Percentiles rank a stretch among this genome's conserved stretches.
phyloP scores from a whole-genome alignment of 768 basidiomycete species.

The Boletus rufocinnamomeus region DNA sequence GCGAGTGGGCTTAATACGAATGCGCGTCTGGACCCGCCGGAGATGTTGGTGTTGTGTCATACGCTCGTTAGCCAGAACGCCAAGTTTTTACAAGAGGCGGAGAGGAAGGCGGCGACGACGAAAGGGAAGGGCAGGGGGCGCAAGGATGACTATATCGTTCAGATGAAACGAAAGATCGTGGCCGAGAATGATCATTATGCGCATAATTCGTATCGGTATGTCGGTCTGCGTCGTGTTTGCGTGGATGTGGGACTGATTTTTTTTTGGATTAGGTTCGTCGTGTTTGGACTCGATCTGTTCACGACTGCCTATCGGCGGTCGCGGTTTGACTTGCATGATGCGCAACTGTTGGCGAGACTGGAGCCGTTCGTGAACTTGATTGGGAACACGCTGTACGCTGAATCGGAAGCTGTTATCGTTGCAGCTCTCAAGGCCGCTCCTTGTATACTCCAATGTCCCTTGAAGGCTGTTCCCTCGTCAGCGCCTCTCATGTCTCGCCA shows the following conservation, averaged over 20 bases:
- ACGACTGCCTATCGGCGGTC: slow-evolving; percentile 83
- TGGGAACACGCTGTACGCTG: slow-evolving; percentile 91
- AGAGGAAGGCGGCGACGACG: slow-evolving; percentile 37
- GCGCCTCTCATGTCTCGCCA: slow-evolving; percentile 84
- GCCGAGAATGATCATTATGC: slow-evolving; percentile 68
- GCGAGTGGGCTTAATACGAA: slow-evolving; percentile 86
- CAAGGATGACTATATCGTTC: slow-evolving; percentile 68
- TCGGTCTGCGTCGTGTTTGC: background rate
- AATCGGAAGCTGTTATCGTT: slow-evolving; percentile 68
- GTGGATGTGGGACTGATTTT: background rate
- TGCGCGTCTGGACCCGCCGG: slow-evolving; percentile 61
- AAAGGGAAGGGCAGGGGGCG: slow-evolving; percentile 28
- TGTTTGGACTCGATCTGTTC: slow-evolving; percentile 90
- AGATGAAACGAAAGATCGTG: slow-evolving; percentile 66
- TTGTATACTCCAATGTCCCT: slow-evolving; percentile 79
- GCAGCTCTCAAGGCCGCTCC: slow-evolving; percentile 80
- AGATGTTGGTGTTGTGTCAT: slow-evolving; percentile 81
- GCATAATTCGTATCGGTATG: slow-evolving; percentile 85
- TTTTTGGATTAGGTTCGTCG: slow-evolving; percentile 63
- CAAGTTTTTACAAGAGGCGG: slow-evolving; percentile 71
- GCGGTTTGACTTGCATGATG: slow-evolving; percentile 81
- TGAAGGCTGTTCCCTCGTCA: slow-evolving; percentile 71
- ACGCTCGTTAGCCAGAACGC: slow-evolving; percentile 91
- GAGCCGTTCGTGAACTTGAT: slow-evolving; percentile 85
- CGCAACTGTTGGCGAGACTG: slow-evolving; percentile 73